These are phyloP conservation scores for Pichia sp. DNA, from an alignment of 1,139 yeast genomes.

Conservation along the genomic window DNA sequence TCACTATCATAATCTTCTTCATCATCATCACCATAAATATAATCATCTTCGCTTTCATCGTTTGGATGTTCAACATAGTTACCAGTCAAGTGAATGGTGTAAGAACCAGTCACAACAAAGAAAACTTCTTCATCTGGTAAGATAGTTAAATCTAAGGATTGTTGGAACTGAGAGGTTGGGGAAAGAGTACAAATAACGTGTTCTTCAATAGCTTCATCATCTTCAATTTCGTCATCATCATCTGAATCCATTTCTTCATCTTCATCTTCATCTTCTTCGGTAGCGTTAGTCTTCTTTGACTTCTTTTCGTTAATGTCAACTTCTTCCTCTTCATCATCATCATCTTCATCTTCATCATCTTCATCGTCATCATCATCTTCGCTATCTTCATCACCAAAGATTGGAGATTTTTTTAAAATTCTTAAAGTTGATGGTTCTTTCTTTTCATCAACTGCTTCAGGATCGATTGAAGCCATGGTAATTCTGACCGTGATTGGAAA, in stretches of 20 bases:
- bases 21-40: slow-evolving; percentile 41
- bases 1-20: slow-evolving; percentile 55
- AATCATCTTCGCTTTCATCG: slow-evolving; percentile 57
- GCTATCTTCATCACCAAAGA: slow-evolving; percentile 41
- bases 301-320: slow-evolving; percentile 32
- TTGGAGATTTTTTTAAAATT: slow-evolving; percentile 64
- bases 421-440: slow-evolving; percentile 82
- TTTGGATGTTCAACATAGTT: slow-evolving; percentile 94
- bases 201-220: slow-evolving; percentile 59
- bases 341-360: slow-evolving; percentile 41
- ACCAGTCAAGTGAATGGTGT: slow-evolving; percentile 88
- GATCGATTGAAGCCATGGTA: slow-evolving; percentile 94
- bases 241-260: slow-evolving; percentile 39
- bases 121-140: slow-evolving; percentile 90
- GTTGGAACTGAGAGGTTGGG: slow-evolving; percentile 82
- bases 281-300: slow-evolving; percentile 30
- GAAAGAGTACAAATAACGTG: slow-evolving; percentile 83
- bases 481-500: slow-evolving; percentile 84
- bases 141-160: slow-evolving; percentile 81
- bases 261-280: slow-evolving; percentile 38
- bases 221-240: slow-evolving; percentile 52
- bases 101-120: slow-evolving; percentile 94
- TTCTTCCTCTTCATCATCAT: slow-evolving; percentile 33
- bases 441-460: slow-evolving; percentile 73
- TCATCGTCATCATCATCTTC: slow-evolving; percentile 47